Conservation (phyloP, 352 stramenopile genomes). For the Saprolegnia parasitica region DNA sequence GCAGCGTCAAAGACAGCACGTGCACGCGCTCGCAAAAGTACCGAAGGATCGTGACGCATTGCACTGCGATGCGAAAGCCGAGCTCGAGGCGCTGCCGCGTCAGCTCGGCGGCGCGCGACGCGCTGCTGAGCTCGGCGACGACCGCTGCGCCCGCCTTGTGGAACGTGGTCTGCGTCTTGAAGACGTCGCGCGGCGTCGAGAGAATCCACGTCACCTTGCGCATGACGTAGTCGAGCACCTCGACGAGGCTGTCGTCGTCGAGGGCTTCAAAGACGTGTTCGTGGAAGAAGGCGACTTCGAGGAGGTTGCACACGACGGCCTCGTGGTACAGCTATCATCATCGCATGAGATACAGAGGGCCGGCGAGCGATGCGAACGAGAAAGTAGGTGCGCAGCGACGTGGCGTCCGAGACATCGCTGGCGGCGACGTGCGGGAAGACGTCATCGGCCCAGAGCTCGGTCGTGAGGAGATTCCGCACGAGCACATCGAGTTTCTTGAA, state of each 20-base stretch:
- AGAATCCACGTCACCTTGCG: constrained; percentile 87
- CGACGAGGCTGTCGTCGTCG: constrained; percentile 86
- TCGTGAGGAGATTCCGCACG: constrained; percentile 81
- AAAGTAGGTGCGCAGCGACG: constrained; percentile 89
- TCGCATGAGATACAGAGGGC: background rate
- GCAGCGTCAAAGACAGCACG: constrained; percentile 76
- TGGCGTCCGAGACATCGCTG: constrained; percentile 41
- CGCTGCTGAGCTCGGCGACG: constrained; percentile 54
- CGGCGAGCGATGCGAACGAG: constrained; percentile 39
- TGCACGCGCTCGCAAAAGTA: constrained; percentile 89
- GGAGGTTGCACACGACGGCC: constrained; percentile 80
- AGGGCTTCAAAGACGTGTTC: constrained; percentile 83
- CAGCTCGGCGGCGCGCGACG: constrained; percentile 55
- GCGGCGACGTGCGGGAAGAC: constrained; percentile 60
- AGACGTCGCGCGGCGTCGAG: constrained; percentile 48
- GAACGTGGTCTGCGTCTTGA: constrained; percentile 56
- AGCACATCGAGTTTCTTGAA: constrained; percentile 88
- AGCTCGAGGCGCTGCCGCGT: constrained; percentile 74
- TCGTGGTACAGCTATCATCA: constrained; percentile 78
- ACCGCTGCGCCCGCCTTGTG: constrained; percentile 67
- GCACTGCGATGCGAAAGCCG: constrained; percentile 80
- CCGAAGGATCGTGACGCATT: constrained; percentile 83
- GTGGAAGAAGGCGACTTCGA: constrained; percentile 88
- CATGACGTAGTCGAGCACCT: constrained; percentile 92
- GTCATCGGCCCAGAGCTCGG: constrained; percentile 87